Conservation (phyloP, 129 eudicot genomes). For the Gnaphalium uliginosum region DNA sequence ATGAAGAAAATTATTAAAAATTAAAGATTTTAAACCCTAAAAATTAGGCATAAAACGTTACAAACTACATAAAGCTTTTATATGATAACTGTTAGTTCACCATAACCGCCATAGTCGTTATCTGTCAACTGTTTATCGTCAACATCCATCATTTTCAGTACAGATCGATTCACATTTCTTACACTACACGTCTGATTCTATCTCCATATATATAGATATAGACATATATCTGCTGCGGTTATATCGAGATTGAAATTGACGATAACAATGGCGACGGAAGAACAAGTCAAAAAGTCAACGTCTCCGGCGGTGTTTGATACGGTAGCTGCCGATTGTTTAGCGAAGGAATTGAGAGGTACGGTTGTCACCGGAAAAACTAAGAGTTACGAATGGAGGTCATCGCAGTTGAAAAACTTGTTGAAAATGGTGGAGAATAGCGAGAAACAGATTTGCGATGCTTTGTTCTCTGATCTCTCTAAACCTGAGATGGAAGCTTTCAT, state of each 20-base stretch:
- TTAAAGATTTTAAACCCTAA: background rate
- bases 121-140: conserved; percentile 3
- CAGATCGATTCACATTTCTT: background rate
- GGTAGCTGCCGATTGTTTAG: conserved; percentile 31
- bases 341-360: conserved; percentile 56
- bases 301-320: conserved; percentile 33
- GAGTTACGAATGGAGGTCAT: conserved; percentile 73
- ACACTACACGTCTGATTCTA: background rate
- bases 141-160: background rate
- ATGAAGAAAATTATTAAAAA: no score
- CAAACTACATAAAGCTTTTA: background rate
- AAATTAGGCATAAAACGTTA: background rate
- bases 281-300: conserved; percentile 13
- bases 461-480: conserved; percentile 63
- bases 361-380: conserved; percentile 54
- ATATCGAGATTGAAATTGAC: conserved; percentile 2
- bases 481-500: conserved; percentile 68
- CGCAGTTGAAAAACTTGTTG: conserved; percentile 64
- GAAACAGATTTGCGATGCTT: conserved; percentile 61
- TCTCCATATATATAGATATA: background rate
- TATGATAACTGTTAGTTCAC: conserved; percentile 6
- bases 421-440: conserved; percentile 48
- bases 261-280: conserved; percentile 29
- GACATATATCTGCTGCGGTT: background rate
- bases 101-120: conserved; percentile 9